Conservation (phyloP, 1,284 basidiomycete genomes). For the Sphaerobolus stellatus region DNA sequence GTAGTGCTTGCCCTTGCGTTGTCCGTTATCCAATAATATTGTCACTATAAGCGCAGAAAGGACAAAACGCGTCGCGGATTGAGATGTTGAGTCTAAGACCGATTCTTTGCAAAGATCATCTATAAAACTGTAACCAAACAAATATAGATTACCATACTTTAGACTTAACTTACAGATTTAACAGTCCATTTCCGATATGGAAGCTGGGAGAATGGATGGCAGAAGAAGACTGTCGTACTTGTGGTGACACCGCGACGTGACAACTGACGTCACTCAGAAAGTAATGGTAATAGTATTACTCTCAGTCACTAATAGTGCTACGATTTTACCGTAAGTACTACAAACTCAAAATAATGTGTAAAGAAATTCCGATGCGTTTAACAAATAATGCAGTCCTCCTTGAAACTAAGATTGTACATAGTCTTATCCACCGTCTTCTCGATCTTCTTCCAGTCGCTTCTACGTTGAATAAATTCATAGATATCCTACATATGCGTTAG, state of each 20-base stretch:
- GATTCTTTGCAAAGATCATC: no score
- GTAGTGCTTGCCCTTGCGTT: no score
- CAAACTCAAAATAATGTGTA: neutral
- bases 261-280: neutral
- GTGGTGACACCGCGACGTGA: neutral
- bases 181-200: no score
- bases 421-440: slow-evolving; percentile 93
- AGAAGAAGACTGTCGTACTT: neutral
- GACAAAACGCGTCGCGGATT: no score
- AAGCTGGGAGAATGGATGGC: no score
- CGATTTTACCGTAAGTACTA: neutral
- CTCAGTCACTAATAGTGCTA: neutral
- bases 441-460: slow-evolving; percentile 96
- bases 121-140: no score
- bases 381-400: slow-evolving; percentile 78
- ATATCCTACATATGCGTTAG: slow-evolving; percentile 59
- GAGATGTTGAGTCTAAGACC: no score
- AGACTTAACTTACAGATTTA: no score
- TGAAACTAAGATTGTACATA: slow-evolving; percentile 92
- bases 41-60: no score
- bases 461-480: slow-evolving; percentile 90
- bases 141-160: no score
- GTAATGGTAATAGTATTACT: neutral
- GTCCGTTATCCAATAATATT: no score
- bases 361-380: no score